Percentiles rank a stretch among this genome's conserved stretches.
phyloP scores from a whole-genome alignment of 768 basidiomycete genomes.

The Suillus subalutaceus region DNA sequence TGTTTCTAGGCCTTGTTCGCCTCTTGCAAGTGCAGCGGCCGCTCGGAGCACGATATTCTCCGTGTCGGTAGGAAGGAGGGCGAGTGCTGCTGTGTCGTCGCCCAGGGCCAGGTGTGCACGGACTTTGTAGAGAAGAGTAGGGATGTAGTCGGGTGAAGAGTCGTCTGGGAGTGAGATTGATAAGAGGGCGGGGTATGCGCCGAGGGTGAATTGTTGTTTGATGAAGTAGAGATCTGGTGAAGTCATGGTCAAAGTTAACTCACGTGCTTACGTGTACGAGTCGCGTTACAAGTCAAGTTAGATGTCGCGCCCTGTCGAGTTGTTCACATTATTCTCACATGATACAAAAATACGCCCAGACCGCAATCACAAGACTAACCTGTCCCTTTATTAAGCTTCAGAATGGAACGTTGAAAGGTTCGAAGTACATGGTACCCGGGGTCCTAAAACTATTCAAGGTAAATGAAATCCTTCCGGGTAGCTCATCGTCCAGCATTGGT shows the following conservation, averaged over 20 bases:
- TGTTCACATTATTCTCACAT: no score
- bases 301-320: no score
- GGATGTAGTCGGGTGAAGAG: constrained; percentile 63
- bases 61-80: constrained; percentile 56
- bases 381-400: no score
- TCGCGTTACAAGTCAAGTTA: no score
- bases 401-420: no score
- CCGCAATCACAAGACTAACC: no score
- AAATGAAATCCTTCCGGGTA: not conserved
- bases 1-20: constrained; percentile 71
- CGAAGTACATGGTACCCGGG: no score
- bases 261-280: no score
- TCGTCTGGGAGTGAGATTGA: constrained; percentile 58
- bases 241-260: not conserved
- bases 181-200: constrained; percentile 69
- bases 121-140: constrained; percentile 74
- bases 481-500: not conserved
- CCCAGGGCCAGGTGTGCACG: constrained; percentile 76
- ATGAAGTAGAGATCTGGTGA: constrained; percentile 57
- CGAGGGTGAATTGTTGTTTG: constrained; percentile 78
- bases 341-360: no score
- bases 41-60: constrained; percentile 75
- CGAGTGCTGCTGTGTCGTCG: constrained; percentile 55
- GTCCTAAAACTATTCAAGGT: no score
- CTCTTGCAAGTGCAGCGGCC: constrained; percentile 68